These are phyloP conservation scores for Fusarium guadeloupense DNA, from an alignment of 2,329 filamentous ascomycete genomes.

Conservation along the genomic window DNA sequence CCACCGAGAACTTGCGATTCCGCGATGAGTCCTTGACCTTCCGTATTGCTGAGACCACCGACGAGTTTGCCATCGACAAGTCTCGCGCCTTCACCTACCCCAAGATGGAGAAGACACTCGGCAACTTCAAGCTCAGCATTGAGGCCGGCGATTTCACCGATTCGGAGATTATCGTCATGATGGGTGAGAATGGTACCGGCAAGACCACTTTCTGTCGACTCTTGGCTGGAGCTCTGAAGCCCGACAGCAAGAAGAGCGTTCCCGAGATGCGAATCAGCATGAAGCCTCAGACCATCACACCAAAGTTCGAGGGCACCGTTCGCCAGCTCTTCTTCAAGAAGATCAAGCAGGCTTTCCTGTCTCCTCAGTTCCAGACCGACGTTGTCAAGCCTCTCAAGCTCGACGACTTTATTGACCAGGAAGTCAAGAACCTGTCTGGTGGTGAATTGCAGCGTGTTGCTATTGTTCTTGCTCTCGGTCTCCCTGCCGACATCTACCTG, in stretches of 20 bases:
- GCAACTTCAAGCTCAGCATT: constrained; percentile 84
- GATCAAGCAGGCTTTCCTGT: constrained; percentile 96
- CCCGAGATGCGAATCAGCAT: constrained; percentile 97
- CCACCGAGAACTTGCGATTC: constrained; percentile 98
- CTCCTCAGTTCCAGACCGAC: constrained; percentile 98
- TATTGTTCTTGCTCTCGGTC: constrained; percentile 94
- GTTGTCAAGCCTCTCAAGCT: constrained; percentile 99
- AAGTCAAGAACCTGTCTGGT: constrained; percentile 98
- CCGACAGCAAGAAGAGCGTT: constrained; percentile 79
- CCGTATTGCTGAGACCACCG: constrained; percentile 87
- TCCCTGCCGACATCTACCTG: constrained; percentile 96
- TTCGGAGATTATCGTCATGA: constrained; percentile 99
- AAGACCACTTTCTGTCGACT: constrained; percentile 99
- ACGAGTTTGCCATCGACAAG: constrained; percentile 88
- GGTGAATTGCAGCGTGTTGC: constrained; percentile 99
- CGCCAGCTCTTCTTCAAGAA: constrained; percentile 99
- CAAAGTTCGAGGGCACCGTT: constrained; percentile 96
- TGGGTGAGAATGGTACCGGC: constrained; percentile 99
- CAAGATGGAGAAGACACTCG: constrained; percentile 90
- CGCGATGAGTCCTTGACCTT: constrained; percentile 96
- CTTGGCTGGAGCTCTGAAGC: constrained; percentile 91
- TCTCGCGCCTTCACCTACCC: constrained; percentile 88
- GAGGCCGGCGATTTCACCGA: constrained; percentile 91
- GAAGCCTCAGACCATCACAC: constrained; percentile 99
- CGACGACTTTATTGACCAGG: constrained; percentile 99